Conservation (phyloP, 768 basidiomycete species). For the Mycena vitilis region DNA sequence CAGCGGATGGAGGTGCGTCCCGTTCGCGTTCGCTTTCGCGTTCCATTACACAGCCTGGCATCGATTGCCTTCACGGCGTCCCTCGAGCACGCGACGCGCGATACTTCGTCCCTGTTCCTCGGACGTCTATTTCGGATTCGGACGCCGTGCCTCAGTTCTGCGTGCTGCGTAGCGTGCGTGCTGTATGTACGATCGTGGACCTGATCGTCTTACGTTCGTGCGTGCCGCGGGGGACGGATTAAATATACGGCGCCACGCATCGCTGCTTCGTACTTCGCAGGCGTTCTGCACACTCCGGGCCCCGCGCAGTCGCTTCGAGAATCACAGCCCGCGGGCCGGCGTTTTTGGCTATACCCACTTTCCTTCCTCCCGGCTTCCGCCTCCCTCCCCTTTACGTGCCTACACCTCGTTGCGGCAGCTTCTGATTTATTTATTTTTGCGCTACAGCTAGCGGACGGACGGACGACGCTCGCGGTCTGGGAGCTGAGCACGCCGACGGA, state of each 20-base stretch:
- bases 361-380: neutral
- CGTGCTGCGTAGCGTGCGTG: neutral
- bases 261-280: constrained; percentile 4
- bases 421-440: constrained; percentile 4
- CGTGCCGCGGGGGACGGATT: constrained; percentile 3
- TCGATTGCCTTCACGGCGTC: no score
- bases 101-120: neutral
- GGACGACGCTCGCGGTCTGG: constrained; percentile 73
- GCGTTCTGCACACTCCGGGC: neutral
- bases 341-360: neutral
- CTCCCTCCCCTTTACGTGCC: no score
- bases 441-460: constrained; percentile 71
- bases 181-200: constrained; percentile 2
- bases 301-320: neutral
- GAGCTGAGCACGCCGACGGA: constrained; percentile 69
- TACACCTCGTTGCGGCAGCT: neutral
- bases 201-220: constrained; percentile 16
- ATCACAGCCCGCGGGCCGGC: neutral
- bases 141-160: neutral
- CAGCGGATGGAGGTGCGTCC: constrained; percentile 75
- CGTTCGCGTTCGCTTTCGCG: constrained; percentile 1
- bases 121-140: constrained; percentile 5
- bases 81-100: no score
- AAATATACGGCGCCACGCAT: constrained; percentile 11
- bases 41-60: no score